These are phyloP conservation scores for Daldinia caldariorum DNA, from an alignment of 495 filamentous ascomycete species.

Conservation along the genomic window DNA sequence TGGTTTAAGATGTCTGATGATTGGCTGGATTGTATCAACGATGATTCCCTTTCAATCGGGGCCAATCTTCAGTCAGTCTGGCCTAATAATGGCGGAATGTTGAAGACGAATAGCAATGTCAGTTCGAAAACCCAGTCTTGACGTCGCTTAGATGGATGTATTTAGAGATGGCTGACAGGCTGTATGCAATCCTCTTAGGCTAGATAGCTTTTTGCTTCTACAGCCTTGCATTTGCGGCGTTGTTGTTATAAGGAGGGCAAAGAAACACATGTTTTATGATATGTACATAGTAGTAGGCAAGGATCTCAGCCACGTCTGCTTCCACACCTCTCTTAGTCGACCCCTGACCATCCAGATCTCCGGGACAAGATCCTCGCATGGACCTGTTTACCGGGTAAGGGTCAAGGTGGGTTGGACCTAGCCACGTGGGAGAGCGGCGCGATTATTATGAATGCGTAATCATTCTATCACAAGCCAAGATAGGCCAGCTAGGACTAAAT, in stretches of 20 bases:
- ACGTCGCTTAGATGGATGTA: background rate
- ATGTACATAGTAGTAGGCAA: no score
- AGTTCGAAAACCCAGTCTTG: background rate
- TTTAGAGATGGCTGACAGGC: background rate
- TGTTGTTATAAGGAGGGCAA: constrained; percentile 15
- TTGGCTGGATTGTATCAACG: constrained; percentile 19
- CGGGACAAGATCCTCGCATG: constrained; percentile 40
- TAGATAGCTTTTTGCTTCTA: background rate
- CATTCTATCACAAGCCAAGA: constrained; percentile 3
- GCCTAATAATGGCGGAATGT: background rate
- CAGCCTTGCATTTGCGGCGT: constrained; percentile 28
- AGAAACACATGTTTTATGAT: background rate
- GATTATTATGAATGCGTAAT: constrained; percentile 9
- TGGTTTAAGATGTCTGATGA: constrained; percentile 25
- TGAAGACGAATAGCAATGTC: background rate
- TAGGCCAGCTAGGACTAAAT: background rate
- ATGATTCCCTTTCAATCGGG: constrained; percentile 16
- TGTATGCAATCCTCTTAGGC: background rate
- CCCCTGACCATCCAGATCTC: constrained; percentile 37
- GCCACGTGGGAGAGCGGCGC: constrained; percentile 30
- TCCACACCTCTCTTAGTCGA: constrained; percentile 32
- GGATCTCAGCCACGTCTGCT: constrained; percentile 31
- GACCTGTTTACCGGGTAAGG: constrained; percentile 30
- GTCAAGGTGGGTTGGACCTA: constrained; percentile 17
- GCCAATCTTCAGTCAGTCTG: background rate